Evolutionary conservation across 805 yeast species (phyloP), one percentile per base, ranked within the genome.

Genomic region (Wickerhamomyces chambardii): DNA sequence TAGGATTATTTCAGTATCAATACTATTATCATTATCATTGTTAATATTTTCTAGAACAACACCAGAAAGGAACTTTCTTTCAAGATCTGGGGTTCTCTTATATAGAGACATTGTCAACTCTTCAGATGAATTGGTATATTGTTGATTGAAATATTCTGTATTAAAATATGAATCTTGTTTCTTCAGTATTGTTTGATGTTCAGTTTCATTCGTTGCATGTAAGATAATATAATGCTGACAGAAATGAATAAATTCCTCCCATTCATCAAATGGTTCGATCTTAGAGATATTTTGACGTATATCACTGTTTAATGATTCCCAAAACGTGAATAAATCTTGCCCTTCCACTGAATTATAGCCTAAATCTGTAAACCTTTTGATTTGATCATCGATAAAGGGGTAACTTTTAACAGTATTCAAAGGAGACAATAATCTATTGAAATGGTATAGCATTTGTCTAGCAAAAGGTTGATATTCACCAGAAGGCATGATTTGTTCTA

Each of bases 231-330:
- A 84, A 51, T 84, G 92, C 46, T 82, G 90, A 38, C 84, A 73
- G 48, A 81, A 84, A 12, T 80, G 49, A 21, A 77, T 67, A 42
- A 84, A 83, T 54, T 84, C 95, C 56, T 84, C 95, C 74, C 84
- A 72, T 56, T 84, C 95, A 53, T 84, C 95, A 55, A 84, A 84
- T 4, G 73, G 71, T 50, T 84, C 94, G 16, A 81, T 63, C 1
- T 48, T 32, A 15, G 61, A 63, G 8, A 84, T 66, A 29, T 55
- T 51, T 0, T 36, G 30, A 44, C 70, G 73, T 6, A 58, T 48
- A 1, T 58, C 60, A 3, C 41, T 41, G 5, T 64, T 52, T 2
- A 78, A 58, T 16, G 67, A 52, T 8, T 58, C 48, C 94, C 94
- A 84, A 42, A 72, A 69, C 24, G 70, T 70, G 36, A 68, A 62